Conservation (phyloP, 768 basidiomycete species). For the Russula sp. region DNA sequence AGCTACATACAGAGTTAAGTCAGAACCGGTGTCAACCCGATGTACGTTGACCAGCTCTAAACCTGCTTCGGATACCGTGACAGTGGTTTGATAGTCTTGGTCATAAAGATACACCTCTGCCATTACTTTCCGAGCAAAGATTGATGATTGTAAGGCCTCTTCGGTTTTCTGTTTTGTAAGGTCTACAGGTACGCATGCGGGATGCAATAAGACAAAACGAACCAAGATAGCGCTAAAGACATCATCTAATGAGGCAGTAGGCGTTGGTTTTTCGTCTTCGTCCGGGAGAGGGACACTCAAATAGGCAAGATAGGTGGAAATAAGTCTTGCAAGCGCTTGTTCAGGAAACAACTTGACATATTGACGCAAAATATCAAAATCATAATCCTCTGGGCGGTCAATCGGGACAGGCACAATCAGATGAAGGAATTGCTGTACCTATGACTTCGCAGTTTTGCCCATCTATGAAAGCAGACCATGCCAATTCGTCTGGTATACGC, state of each 20-base stretch:
- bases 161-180: slow-evolving; percentile 16
- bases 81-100: slow-evolving; percentile 69
- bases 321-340: slow-evolving; percentile 51
- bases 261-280: slow-evolving; percentile 37
- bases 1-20: slow-evolving; percentile 46
- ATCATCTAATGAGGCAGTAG: slow-evolving; percentile 42
- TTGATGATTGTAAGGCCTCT: slow-evolving; percentile 41
- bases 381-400: slow-evolving; percentile 54
- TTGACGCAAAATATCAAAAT: slow-evolving; percentile 50
- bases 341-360: slow-evolving; percentile 66
- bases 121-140: slow-evolving; percentile 65
- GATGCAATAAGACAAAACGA: slow-evolving; percentile 32
- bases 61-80: slow-evolving; percentile 69
- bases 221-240: slow-evolving; percentile 63
- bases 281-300: slow-evolving; percentile 46
- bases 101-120: slow-evolving; percentile 64
- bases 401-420: slow-evolving; percentile 15
- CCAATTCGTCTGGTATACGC: slow-evolving; percentile 70
- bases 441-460: slow-evolving; percentile 63
- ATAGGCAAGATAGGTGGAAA: slow-evolving; percentile 69
- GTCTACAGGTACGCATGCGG: background rate
- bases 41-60: slow-evolving; percentile 52
- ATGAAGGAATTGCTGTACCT: slow-evolving; percentile 44
- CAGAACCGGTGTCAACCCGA: slow-evolving; percentile 57
- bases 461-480: slow-evolving; percentile 80